These are phyloP conservation scores for Yamadazyma triangularis DNA, from an alignment of 1,139 yeast species.

Conservation along the genomic window DNA sequence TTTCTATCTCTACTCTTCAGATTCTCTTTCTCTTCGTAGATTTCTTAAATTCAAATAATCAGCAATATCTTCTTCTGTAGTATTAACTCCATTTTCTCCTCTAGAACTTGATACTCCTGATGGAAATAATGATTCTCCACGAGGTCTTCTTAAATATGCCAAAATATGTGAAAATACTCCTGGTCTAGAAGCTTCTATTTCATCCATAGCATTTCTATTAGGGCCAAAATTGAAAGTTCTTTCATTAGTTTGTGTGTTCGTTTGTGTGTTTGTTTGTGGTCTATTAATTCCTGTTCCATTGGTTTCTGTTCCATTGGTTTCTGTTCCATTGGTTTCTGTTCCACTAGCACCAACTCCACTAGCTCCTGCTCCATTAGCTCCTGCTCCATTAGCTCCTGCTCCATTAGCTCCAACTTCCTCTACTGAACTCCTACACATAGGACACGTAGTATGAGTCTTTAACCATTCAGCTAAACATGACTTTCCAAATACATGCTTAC, in stretches of 20 bases:
- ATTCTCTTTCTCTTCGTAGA: no score
- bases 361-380: no score
- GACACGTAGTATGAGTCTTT: constrained; percentile 64
- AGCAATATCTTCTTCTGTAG: constrained; percentile 15
- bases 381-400: background rate
- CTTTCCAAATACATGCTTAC: constrained; percentile 75
- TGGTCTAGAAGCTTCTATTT: background rate
- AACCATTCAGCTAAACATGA: constrained; percentile 78
- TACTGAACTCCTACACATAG: constrained; percentile 56
- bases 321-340: no score
- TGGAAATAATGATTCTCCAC: constrained; percentile 30
- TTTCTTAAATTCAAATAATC: constrained; percentile 25
- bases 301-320: no score
- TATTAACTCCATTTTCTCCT: constrained; percentile 44
- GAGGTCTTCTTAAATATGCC: constrained; percentile 18
- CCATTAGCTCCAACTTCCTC: background rate
- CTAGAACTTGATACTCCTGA: constrained; percentile 51
- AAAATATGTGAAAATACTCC: constrained; percentile 22
- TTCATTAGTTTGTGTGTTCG: background rate
- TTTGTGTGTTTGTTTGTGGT: background rate
- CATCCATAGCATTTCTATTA: background rate
- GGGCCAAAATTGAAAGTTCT: background rate
- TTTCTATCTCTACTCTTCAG: no score
- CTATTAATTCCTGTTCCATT: background rate
- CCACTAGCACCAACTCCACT: no score